phyloP scores from a whole-genome alignment of 257 asterid species.

The Solanum etuberosum region DNA sequence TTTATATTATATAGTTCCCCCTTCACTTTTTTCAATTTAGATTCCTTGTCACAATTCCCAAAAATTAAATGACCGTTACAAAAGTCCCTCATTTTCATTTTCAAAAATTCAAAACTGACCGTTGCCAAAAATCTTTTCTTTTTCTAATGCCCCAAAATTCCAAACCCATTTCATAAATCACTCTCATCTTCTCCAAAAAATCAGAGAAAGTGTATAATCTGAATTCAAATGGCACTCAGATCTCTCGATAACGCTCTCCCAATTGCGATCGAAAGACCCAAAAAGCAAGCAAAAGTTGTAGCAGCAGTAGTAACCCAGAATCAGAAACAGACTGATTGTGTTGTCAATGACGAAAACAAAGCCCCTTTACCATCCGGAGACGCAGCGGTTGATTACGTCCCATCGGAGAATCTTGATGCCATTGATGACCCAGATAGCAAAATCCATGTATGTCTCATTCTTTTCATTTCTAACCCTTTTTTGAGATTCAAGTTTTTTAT shows the following conservation, averaged over 20 bases:
- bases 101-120: conserved; percentile 67
- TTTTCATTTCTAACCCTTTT: not conserved
- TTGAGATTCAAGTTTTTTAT: not conserved
- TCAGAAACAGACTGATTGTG: conserved; percentile 32
- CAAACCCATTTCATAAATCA: conserved; percentile 10
- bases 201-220: not conserved
- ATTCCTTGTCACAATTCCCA: not conserved
- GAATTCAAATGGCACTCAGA: conserved; percentile 63
- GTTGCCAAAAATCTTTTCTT: conserved; percentile 31
- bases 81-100: conserved; percentile 5
- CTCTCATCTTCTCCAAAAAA: not conserved
- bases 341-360: conserved; percentile 62
- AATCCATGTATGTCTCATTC: conserved; percentile 36
- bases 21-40: not conserved
- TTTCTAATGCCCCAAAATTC: conserved; percentile 3
- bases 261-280: conserved; percentile 52
- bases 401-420: conserved; percentile 54
- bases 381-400: conserved; percentile 58
- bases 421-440: conserved; percentile 48
- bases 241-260: conserved; percentile 74
- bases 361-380: conserved; percentile 40
- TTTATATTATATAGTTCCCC: not conserved
- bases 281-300: conserved; percentile 52
- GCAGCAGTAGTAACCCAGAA: not conserved
- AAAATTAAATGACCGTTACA: conserved; percentile 36